These are phyloP conservation scores for Fonsecaea pedrosoi DNA, from an alignment of 2,329 filamentous ascomycete genomes.

Conservation along the genomic window DNA sequence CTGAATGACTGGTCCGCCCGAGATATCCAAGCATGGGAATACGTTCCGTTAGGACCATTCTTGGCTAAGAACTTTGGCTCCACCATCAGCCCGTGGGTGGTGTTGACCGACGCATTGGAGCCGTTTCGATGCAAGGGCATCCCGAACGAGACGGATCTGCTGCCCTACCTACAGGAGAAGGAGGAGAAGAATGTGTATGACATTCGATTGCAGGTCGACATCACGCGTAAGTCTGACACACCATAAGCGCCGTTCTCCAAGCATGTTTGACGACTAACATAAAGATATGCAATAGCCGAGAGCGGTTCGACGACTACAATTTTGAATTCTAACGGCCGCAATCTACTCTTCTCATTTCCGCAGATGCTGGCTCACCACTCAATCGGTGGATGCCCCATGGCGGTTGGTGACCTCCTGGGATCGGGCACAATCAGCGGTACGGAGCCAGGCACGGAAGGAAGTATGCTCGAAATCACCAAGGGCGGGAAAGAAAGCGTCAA, in stretches of 20 bases:
- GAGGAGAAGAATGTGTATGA: constrained; percentile 67
- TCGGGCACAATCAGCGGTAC: constrained; percentile 79
- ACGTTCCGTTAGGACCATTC: constrained; percentile 81
- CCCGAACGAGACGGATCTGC: constrained; percentile 60
- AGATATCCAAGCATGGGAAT: constrained; percentile 85
- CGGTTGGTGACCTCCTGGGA: constrained; percentile 75
- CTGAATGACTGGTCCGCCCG: constrained; percentile 89
- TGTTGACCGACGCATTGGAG: constrained; percentile 76
- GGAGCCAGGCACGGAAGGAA: constrained; percentile 65
- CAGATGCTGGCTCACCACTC: constrained; percentile 84
- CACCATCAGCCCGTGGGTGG: constrained; percentile 79
- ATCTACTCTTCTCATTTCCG: constrained; percentile 81
- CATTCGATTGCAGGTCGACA: constrained; percentile 71
- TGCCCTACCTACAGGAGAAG: constrained; percentile 71
- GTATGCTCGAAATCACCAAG: constrained; percentile 73
- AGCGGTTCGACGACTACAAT: constrained; percentile 64
- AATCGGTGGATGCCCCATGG: constrained; percentile 75
- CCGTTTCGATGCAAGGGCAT: constrained; percentile 66
- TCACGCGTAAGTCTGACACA: constrained; percentile 57
- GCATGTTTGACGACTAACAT: constrained; percentile 6
- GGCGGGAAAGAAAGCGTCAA: constrained; percentile 70
- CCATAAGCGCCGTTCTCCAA: not conserved
- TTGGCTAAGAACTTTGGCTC: constrained; percentile 84
- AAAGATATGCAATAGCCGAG: constrained; percentile 41
- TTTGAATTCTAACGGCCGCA: constrained; percentile 65